A percentile compares a stretch with the other conserved stretches of the same genome.
phyloP scores from a whole-genome alignment of 1,139 yeast genomes.

The Geotrichum histeridarum region DNA sequence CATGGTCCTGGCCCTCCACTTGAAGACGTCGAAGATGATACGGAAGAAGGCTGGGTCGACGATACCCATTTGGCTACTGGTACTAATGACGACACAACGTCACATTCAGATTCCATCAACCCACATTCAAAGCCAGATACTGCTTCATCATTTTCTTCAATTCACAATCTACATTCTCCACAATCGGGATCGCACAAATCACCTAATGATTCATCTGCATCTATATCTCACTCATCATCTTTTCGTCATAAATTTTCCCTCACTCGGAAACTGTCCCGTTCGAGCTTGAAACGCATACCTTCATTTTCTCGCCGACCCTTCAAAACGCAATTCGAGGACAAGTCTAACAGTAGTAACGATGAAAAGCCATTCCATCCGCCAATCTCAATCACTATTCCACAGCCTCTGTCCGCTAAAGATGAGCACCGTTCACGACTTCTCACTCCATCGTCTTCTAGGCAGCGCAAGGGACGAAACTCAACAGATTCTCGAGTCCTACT shows the following conservation, averaged over 20 bases:
- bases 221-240: conserved; percentile 12
- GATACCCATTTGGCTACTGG: conserved; percentile 4
- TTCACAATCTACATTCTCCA: not conserved
- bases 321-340: not conserved
- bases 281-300: conserved; percentile 14
- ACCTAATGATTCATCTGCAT: conserved; percentile 12
- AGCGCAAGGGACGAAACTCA: not conserved
- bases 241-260: conserved; percentile 22
- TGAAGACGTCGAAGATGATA: conserved; percentile 17
- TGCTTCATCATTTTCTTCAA: conserved; percentile 1
- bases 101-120: not conserved
- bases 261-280: conserved; percentile 21
- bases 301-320: conserved; percentile 11
- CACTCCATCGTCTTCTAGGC: not conserved
- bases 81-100: not conserved
- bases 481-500: conserved; percentile 6
- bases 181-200: not conserved
- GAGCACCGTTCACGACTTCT: not conserved
- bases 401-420: conserved; percentile 13
- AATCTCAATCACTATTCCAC: conserved; percentile 1
- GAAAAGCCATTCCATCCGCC: not conserved
- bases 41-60: conserved; percentile 15
- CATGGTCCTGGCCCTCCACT: not conserved
- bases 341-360: not conserved
- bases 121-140: not conserved